These are phyloP conservation scores for Aspergillus heteromorphus DNA, from an alignment of 495 filamentous ascomycete species.

Conservation along the genomic window DNA sequence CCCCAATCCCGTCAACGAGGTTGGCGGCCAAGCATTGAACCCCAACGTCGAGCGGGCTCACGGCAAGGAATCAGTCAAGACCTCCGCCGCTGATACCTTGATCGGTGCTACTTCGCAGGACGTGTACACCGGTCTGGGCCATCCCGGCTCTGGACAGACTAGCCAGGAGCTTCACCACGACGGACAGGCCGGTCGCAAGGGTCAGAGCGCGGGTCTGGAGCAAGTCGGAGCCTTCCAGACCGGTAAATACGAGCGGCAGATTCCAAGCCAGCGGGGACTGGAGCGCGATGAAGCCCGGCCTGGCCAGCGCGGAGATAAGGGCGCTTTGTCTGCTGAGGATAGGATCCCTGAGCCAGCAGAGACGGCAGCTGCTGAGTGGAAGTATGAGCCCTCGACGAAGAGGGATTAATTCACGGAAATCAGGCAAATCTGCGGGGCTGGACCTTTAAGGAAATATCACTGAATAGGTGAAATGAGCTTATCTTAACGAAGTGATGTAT, in stretches of 20 bases:
- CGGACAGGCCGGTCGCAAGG: constrained; percentile 48
- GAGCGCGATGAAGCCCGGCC: constrained; percentile 23
- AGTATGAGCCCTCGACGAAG: constrained; percentile 29
- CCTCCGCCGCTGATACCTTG: constrained; percentile 49
- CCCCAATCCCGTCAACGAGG: constrained; percentile 46
- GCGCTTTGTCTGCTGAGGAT: constrained; percentile 35
- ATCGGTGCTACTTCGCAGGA: constrained; percentile 58
- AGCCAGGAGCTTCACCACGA: constrained; percentile 52
- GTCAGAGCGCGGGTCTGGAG: constrained; percentile 47
- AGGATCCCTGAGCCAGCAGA: constrained; percentile 40
- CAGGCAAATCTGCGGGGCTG: background rate
- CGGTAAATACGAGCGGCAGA: constrained; percentile 22
- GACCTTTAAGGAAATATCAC: background rate
- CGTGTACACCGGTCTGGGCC: constrained; percentile 55
- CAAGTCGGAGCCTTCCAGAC: constrained; percentile 43
- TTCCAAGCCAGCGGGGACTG: constrained; percentile 26
- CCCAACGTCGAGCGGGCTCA: constrained; percentile 31
- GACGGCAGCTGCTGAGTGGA: constrained; percentile 43
- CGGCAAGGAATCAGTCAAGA: constrained; percentile 37
- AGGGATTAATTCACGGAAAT: background rate
- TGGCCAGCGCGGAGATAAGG: constrained; percentile 27
- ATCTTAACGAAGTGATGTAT: background rate
- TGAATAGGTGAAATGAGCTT: background rate
- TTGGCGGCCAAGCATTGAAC: constrained; percentile 44
- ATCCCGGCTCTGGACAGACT: constrained; percentile 59